phyloP scores from a whole-genome alignment of 2,329 filamentous ascomycete species.

The Fusarium mundagurra region DNA sequence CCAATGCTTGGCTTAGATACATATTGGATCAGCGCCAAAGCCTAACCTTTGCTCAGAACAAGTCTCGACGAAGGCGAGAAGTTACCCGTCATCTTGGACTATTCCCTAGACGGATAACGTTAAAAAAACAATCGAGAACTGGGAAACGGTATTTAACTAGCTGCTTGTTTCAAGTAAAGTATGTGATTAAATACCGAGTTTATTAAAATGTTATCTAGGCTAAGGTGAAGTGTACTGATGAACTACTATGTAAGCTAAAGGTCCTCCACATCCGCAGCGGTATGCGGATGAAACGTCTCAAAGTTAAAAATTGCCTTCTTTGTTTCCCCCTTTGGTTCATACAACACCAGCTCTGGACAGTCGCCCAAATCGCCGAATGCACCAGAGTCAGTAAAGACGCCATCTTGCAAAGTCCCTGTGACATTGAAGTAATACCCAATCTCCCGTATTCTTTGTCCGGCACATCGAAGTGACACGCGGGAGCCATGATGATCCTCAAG shows the following conservation, averaged over 20 bases:
- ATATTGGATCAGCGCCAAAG: neutral
- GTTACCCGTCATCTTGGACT: accelerated
- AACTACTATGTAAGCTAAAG: neutral
- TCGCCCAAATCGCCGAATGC: neutral
- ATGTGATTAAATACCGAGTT: neutral
- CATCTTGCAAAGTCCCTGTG: conserved; percentile 8
- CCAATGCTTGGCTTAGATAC: too few species aligned
- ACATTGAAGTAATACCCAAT: conserved; percentile 24
- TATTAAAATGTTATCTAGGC: conserved; percentile 3
- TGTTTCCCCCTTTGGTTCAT: conserved; percentile 22
- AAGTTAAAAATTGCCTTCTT: conserved; percentile 22
- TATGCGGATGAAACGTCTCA: conserved; percentile 26
- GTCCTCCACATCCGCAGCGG: conserved; percentile 17
- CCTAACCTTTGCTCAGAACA: accelerated
- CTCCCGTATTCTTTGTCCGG: conserved; percentile 2
- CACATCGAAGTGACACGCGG: conserved; percentile 6
- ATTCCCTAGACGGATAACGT: neutral
- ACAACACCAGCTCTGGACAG: conserved; percentile 10
- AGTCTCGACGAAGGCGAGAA: too few species aligned
- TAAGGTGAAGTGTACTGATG: neutral
- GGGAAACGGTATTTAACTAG: neutral
- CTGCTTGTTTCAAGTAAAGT: neutral
- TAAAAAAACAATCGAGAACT: neutral
- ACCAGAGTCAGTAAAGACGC: neutral
- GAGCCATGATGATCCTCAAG: conserved; percentile 14